Conservation (phyloP, 1,284 basidiomycete species). For the Cystobasidium pallidum region DNA sequence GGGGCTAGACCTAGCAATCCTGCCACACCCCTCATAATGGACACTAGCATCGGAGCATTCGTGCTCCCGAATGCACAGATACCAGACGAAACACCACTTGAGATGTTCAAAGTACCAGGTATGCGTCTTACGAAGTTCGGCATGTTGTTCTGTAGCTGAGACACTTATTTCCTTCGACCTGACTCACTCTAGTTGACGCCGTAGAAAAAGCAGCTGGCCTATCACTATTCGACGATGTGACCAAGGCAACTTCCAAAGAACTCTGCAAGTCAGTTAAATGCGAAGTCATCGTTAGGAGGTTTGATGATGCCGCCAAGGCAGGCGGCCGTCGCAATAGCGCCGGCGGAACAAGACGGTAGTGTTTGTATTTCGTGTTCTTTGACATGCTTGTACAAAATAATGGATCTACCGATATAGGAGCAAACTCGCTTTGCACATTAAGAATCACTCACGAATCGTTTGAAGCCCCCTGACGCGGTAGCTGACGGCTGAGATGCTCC, state of each 20-base stretch:
- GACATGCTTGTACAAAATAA: no score
- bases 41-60: conserved; percentile 87
- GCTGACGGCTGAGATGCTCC: no score
- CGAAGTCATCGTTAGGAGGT: conserved; percentile 77
- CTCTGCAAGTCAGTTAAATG: conserved; percentile 87
- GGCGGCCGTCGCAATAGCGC: conserved; percentile 13
- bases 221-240: conserved; percentile 78
- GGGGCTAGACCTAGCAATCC: conserved; percentile 44
- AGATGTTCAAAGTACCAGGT: conserved; percentile 80
- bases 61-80: conserved; percentile 89
- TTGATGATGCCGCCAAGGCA: conserved; percentile 73
- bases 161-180: not conserved
- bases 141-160: no score
- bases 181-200: conserved; percentile 67
- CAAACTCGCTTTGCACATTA: no score
- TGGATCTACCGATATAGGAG: no score
- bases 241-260: conserved; percentile 77
- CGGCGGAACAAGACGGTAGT: not conserved
- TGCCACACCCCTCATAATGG: conserved; percentile 59
- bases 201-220: conserved; percentile 91
- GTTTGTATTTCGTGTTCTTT: not conserved
- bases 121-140: conserved; percentile 49
- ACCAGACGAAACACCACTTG: conserved; percentile 76
- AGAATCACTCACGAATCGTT: no score
- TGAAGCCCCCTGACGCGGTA: no score